Percentiles rank a stretch among this genome's conserved stretches.
These are phyloP conservation scores for Trichopus zeylanicus DNA, from an alignment of 116 monocot species.

Conservation along the genomic window DNA sequence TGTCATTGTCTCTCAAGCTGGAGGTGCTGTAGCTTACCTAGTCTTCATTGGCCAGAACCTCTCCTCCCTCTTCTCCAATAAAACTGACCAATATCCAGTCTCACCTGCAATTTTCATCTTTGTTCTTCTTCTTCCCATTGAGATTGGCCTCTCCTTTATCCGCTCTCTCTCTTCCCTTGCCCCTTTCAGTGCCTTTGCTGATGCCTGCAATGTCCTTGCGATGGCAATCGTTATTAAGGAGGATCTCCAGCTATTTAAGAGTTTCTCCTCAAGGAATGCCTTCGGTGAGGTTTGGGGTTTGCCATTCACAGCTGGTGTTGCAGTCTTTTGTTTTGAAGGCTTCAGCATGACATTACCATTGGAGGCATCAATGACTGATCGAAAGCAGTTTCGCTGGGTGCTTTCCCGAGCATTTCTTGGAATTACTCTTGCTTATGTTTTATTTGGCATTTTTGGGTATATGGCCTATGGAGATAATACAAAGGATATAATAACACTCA, in stretches of 20 bases:
- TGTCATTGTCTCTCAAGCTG: constrained; percentile 67
- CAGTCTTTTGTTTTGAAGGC: constrained; percentile 93
- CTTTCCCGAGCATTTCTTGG: constrained; percentile 55
- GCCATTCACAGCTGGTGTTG: constrained; percentile 70
- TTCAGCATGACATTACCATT: constrained; percentile 84
- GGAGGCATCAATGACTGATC: constrained; percentile 85
- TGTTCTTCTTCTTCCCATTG: constrained; percentile 52
- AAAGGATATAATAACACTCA: constrained; percentile 83
- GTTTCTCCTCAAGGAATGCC: constrained; percentile 27
- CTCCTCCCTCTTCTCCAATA: constrained; percentile 38
- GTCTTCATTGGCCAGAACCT: constrained; percentile 91
- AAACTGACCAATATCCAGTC: constrained; percentile 3
- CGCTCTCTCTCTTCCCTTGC: constrained; percentile 75
- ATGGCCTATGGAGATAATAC: constrained; percentile 85
- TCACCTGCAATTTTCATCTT: constrained; percentile 58
- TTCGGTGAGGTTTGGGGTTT: constrained; percentile 63
- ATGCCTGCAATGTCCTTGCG: constrained; percentile 77
- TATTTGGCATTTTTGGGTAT: constrained; percentile 72
- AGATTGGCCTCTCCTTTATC: constrained; percentile 66
- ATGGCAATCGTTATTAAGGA: constrained; percentile 86
- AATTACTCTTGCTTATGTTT: constrained; percentile 46
- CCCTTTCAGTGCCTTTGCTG: constrained; percentile 83
- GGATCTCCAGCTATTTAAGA: constrained; percentile 54
- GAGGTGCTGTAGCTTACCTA: constrained; percentile 78
- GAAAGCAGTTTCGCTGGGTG: constrained; percentile 50